Conservation (phyloP, 495 filamentous ascomycete genomes). For the Pseudevernia furfuracea region DNA sequence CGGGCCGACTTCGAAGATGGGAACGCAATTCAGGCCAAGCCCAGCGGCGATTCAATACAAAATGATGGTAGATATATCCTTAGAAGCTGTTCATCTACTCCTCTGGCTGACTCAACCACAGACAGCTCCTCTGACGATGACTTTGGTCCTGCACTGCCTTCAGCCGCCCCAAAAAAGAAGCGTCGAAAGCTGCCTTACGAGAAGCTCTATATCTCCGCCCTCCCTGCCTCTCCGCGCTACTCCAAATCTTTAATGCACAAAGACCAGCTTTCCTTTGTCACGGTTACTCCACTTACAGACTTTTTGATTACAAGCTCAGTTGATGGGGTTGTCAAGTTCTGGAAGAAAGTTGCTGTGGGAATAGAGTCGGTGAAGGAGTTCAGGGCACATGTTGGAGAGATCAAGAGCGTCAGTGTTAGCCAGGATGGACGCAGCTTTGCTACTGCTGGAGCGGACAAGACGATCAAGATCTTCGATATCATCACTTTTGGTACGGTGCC, state of each 20-base stretch:
- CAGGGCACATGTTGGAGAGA: constrained; percentile 78
- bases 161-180: constrained; percentile 69
- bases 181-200: constrained; percentile 84
- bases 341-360: constrained; percentile 88
- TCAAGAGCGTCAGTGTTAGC: constrained; percentile 73
- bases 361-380: constrained; percentile 99
- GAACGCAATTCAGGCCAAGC: neutral
- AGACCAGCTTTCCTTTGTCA: constrained; percentile 80
- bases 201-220: constrained; percentile 85
- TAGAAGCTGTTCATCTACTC: neutral
- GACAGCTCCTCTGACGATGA: constrained; percentile 85
- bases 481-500: constrained; percentile 65
- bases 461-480: constrained; percentile 93
- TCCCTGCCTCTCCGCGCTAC: constrained; percentile 76
- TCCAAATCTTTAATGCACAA: constrained; percentile 98
- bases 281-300: constrained; percentile 80
- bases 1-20: neutral
- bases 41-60: neutral
- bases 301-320: constrained; percentile 89
- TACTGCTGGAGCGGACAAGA: constrained; percentile 77
- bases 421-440: constrained; percentile 91
- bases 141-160: constrained; percentile 83
- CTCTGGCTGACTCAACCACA: constrained; percentile 20
- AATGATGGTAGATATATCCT: neutral
- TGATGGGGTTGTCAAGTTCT: constrained; percentile 96